phyloP scores from a whole-genome alignment of 345 rosid species.

The Schrenkiella parvula region DNA sequence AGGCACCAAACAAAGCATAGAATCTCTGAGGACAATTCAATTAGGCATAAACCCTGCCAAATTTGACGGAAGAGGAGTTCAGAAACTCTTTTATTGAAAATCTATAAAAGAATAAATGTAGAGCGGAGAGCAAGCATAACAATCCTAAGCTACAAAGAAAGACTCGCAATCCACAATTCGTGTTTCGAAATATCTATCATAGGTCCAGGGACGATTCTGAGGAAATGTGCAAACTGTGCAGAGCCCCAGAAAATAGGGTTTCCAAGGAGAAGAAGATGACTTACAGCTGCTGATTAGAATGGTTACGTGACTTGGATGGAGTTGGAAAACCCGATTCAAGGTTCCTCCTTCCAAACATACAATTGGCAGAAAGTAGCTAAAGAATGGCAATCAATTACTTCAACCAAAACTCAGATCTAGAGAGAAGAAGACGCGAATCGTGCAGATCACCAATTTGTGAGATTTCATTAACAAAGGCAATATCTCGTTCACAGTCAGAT shows the following conservation, averaged over 20 bases:
- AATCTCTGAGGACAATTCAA: not conserved
- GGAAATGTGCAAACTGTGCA: not conserved
- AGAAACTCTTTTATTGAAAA: not conserved
- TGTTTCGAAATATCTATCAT: not conserved
- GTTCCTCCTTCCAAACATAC: not conserved
- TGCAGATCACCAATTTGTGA: slow-evolving; percentile 19
- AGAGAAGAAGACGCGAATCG: slow-evolving; percentile 17
- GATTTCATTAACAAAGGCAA: not conserved
- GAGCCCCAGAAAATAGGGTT: not conserved
- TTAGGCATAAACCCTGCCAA: slow-evolving; percentile 22
- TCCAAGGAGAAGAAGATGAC: slow-evolving; percentile 5
- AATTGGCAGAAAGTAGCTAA: not conserved
- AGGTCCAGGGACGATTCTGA: not conserved
- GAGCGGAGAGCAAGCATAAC: not conserved
- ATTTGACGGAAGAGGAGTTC: not conserved
- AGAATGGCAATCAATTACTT: not conserved
- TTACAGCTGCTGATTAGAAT: not conserved
- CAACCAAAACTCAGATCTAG: slow-evolving; percentile 20
- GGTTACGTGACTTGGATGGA: not conserved
- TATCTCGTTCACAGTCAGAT: slow-evolving; percentile 14
- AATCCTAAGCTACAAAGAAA: not conserved
- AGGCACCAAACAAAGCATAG: slow-evolving; percentile 14
- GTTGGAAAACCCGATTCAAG: not conserved
- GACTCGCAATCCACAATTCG: not conserved
- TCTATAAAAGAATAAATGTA: not conserved